Evolutionary conservation across 257 asterid species (phyloP).

Genomic region (Solanum dulcamara): DNA sequence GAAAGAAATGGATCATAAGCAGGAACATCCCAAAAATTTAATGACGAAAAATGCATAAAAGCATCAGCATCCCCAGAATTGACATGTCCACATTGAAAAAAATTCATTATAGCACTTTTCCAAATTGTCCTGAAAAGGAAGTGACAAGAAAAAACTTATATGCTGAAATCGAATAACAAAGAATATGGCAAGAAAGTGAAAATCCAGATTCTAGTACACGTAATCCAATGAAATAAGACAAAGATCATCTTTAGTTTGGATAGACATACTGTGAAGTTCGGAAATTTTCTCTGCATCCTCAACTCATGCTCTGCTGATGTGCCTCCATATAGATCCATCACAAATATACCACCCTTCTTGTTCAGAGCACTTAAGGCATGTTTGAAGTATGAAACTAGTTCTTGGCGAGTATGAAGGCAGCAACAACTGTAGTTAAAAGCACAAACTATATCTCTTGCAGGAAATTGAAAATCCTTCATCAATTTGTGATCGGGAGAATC

Average conservation of each 20-base stretch:
- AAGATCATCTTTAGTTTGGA: not conserved
- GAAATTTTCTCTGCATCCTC: slow-evolving; percentile 78
- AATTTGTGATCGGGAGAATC: slow-evolving; percentile 15
- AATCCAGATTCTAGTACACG: not conserved
- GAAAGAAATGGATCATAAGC: not conserved
- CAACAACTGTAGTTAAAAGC: slow-evolving; percentile 98
- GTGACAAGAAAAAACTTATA: not conserved
- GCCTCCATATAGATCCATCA: slow-evolving; percentile 93
- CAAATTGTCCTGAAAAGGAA: not conserved
- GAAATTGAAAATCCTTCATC: slow-evolving; percentile 45
- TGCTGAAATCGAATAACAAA: not conserved
- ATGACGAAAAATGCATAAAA: not conserved
- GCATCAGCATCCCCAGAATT: not conserved
- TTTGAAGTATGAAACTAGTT: slow-evolving; percentile 71
- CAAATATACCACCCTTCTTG: slow-evolving; percentile 79
- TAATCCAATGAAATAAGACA: not conserved
- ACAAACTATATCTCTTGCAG: slow-evolving; percentile 85
- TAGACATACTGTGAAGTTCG: slow-evolving; percentile 62
- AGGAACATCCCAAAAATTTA: not conserved
- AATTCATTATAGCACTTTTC: not conserved
- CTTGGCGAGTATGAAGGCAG: slow-evolving; percentile 82
- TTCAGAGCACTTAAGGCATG: slow-evolving; percentile 44
- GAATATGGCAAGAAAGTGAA: not conserved
- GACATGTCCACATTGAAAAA: not conserved
- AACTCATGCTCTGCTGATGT: slow-evolving; percentile 84